Conservation (phyloP, 192 early-diverging fungal genomes). For the Coemansia sp. region DNA sequence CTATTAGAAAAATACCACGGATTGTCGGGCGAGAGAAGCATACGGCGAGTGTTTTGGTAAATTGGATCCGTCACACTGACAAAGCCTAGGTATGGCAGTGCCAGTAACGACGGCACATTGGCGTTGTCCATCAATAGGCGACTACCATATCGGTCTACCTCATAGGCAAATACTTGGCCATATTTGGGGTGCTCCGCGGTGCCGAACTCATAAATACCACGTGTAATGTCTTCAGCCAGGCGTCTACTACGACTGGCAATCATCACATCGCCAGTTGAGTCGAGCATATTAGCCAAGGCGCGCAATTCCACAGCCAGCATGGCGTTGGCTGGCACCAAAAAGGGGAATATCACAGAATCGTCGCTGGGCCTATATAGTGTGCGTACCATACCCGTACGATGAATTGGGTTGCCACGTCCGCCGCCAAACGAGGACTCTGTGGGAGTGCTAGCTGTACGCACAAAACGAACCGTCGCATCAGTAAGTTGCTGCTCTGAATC, state of each 20-base stretch:
- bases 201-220: conserved; percentile 55
- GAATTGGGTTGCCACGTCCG: conserved; percentile 46
- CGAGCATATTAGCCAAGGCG: conserved; percentile 44
- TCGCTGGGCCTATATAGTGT: conserved; percentile 63
- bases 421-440: conserved; percentile 51
- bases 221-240: conserved; percentile 51
- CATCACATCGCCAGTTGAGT: conserved; percentile 10
- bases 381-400: conserved; percentile 49
- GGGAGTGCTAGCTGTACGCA: conserved; percentile 19
- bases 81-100: conserved; percentile 63
- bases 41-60: conserved; percentile 58
- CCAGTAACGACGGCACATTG: conserved; percentile 61
- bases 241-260: conserved; percentile 12
- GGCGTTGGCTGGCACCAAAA: conserved; percentile 63
- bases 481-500: conserved; percentile 26
- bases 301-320: conserved; percentile 62
- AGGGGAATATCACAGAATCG: conserved; percentile 61
- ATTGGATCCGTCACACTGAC: conserved; percentile 40
- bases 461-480: conserved; percentile 41
- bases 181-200: conserved; percentile 50
- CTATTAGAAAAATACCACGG: conserved; percentile 63
- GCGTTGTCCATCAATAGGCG: conserved; percentile 67
- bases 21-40: conserved; percentile 58
- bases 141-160: conserved; percentile 66
- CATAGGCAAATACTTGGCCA: conserved; percentile 61